These are phyloP conservation scores for Adansonia grandidieri DNA, from an alignment of 441 rosid species.

Conservation along the genomic window DNA sequence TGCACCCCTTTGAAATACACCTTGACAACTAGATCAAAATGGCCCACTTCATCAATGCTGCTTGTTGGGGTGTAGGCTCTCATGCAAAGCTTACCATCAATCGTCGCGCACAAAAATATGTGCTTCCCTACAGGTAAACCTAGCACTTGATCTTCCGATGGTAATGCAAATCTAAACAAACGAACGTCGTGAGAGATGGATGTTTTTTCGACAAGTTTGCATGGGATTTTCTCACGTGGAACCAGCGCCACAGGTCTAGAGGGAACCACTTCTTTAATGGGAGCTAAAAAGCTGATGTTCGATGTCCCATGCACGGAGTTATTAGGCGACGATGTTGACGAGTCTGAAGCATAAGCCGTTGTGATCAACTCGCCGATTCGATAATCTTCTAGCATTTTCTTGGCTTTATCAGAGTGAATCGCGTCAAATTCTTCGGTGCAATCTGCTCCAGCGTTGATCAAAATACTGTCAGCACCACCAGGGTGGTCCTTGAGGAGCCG, in stretches of 20 bases:
- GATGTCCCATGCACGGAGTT: slow-evolving; percentile 69
- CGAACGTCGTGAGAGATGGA: slow-evolving; percentile 74
- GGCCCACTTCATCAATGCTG: slow-evolving; percentile 57
- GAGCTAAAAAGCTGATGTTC: slow-evolving; percentile 10
- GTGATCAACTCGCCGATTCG: slow-evolving; percentile 75
- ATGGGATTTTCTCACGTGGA: slow-evolving; percentile 74
- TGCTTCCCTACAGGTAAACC: slow-evolving; percentile 89
- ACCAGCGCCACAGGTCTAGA: slow-evolving; percentile 54
- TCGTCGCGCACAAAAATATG: slow-evolving; percentile 65
- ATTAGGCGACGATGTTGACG: slow-evolving; percentile 61
- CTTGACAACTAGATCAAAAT: slow-evolving; percentile 78
- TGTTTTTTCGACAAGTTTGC: slow-evolving; percentile 67
- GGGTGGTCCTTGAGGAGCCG: slow-evolving; percentile 86
- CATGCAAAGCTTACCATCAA: slow-evolving; percentile 72
- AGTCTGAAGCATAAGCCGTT: slow-evolving; percentile 56
- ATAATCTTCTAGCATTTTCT: slow-evolving; percentile 71
- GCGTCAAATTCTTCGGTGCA: slow-evolving; percentile 95
- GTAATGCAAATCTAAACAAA: slow-evolving; percentile 65
- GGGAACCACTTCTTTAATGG: slow-evolving; percentile 32
- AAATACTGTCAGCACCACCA: slow-evolving; percentile 80
- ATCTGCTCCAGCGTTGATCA: slow-evolving; percentile 84
- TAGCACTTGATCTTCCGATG: slow-evolving; percentile 61
- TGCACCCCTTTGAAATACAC: slow-evolving; percentile 74
- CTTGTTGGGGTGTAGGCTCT: slow-evolving; percentile 88
- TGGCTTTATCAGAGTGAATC: slow-evolving; percentile 87